A percentile compares a stretch with the other conserved stretches of the same genome.
Conservation (phyloP, 2,329 filamentous ascomycete genomes). For the Alternaria incomplexa region DNA sequence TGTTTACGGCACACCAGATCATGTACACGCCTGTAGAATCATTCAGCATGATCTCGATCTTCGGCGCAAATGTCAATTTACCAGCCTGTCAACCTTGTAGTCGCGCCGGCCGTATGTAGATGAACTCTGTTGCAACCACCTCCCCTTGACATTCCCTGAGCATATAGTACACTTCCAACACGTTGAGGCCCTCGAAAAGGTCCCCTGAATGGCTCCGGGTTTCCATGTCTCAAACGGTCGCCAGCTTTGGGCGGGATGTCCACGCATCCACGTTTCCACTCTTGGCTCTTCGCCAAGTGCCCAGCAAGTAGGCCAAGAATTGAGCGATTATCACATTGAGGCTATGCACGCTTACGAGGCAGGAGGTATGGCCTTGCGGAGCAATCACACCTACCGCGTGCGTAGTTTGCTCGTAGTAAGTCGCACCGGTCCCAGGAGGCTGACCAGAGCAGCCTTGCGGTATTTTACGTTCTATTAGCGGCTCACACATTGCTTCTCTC, state of each 20-base stretch:
- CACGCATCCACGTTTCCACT: slow-evolving; percentile 6
- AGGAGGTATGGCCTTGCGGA: background rate
- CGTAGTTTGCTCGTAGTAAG: background rate
- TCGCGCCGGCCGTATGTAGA: background rate
- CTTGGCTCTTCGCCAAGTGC: slow-evolving; percentile 6
- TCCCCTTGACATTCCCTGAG: background rate
- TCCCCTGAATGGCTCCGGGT: background rate
- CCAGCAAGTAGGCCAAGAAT: slow-evolving; percentile 4
- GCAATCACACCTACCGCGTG: background rate
- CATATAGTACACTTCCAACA: background rate
- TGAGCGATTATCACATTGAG: slow-evolving; percentile 4
- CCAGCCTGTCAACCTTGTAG: background rate
- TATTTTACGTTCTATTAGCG: background rate
- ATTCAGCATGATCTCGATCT: background rate
- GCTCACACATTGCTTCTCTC: background rate
- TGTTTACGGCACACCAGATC: background rate
- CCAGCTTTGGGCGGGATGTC: slow-evolving; percentile 1
- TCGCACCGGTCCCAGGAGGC: background rate
- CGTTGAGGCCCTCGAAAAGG: background rate
- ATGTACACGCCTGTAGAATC: background rate
- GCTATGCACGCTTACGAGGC: slow-evolving; percentile 4
- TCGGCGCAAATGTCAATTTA: background rate
- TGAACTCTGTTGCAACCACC: background rate
- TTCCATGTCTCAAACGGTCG: background rate
- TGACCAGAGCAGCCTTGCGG: background rate